These are phyloP conservation scores for Suhomyces bribrorum DNA, from an alignment of 1,139 yeast species.

Conservation along the genomic window DNA sequence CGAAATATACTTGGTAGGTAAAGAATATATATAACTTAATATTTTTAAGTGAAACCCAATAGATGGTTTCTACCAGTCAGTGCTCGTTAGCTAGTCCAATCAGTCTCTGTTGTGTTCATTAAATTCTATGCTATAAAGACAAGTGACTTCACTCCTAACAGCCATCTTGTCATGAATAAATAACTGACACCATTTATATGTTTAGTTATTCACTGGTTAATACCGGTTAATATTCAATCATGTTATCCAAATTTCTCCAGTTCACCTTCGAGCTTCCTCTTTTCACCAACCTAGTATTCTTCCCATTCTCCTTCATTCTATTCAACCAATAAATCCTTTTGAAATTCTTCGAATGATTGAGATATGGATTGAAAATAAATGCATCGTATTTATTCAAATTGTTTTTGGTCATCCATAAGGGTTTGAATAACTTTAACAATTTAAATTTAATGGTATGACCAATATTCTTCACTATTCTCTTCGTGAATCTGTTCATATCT, in stretches of 20 bases:
- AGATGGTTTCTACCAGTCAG: background rate
- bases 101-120: background rate
- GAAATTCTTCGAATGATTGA: conserved; percentile 22
- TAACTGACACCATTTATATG: background rate
- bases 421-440: conserved; percentile 24
- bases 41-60: background rate
- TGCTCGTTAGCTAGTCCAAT: too few species aligned
- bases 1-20: too few species aligned
- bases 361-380: conserved; percentile 31
- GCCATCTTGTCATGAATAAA: background rate
- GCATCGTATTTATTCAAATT: conserved; percentile 23
- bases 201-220: background rate
- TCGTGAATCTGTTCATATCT: conserved; percentile 29
- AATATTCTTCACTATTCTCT: conserved; percentile 27
- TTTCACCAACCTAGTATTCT: conserved; percentile 4
- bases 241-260: conserved; percentile 14
- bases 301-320: conserved; percentile 10
- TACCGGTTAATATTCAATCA: conserved; percentile 9
- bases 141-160: background rate
- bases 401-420: conserved; percentile 10
- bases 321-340: conserved; percentile 39
- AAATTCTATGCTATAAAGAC: background rate
- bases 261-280: conserved; percentile 8
- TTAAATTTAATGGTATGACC: conserved; percentile 29
- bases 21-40: too few species aligned